Evolutionary conservation across 176 grass and related monocot genomes (phyloP), one percentile per base, ranked within the genome.

Genomic region (Phoenix dactylifera): DNA sequence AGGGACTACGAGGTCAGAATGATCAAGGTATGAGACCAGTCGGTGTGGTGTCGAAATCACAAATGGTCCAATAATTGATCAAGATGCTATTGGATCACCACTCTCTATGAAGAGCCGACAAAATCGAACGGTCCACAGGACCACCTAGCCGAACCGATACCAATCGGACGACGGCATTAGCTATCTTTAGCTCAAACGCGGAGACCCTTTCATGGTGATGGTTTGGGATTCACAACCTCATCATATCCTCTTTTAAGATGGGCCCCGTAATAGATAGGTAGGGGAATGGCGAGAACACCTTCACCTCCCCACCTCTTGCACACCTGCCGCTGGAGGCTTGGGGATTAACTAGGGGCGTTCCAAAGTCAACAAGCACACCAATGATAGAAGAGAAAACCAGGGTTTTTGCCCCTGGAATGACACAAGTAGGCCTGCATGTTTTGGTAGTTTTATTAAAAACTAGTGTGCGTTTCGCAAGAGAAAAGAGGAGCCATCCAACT

Each of bases 1-100:
- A 30, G 29, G 5, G 29, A 30, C 29, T 0, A 32, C 5, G 29
- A 32, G 29, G 29, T 1, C 1, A 32, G 5, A 32, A 32, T 32
- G 29, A 32, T 32, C 4, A 7, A 32, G 5, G 29, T 16, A 28
- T 17, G 16, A 39, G 4, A 79, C 77, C 82, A 78, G 82, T 77
- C 70, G 85, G 85, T 89, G 85, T 70, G 22, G 22, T 18, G 82
- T 89, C 82, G 61, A 80, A 83, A 89, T 86, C 82, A 78, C 62
- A 76, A 6, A 54, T 74, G 76, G 86, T 71, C 73, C 80, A 80
- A 89, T 86, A 54, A 89, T 81, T 86, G 80, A 86, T 84, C 68
- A 76, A 26, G 80, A 88, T 77, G 67, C 60, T 70, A 76, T 69
- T 51, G 82, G 68, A 52, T 54, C 70, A 12, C 44, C 26, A n/a